phyloP scores from a whole-genome alignment of 495 filamentous ascomycete genomes.

The Neurospora africana region DNA sequence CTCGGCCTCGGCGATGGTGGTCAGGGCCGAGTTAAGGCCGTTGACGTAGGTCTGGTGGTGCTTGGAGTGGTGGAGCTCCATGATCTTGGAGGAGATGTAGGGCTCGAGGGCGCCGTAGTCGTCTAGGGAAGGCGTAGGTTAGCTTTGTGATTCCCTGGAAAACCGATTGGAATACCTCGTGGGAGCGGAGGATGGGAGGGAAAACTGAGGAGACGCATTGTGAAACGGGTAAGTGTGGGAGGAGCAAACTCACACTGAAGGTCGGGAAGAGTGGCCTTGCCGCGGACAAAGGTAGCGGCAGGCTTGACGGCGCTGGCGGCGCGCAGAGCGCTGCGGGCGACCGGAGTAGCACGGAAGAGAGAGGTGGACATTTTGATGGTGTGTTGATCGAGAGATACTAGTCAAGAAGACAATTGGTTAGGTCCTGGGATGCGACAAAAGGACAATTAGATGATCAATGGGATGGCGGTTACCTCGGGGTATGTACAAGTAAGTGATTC shows the following conservation, averaged over 20 bases:
- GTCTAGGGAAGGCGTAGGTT: conserved; percentile 34
- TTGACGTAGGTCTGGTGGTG: conserved; percentile 76
- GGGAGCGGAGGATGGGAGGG: neutral
- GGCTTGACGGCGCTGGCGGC: conserved; percentile 28
- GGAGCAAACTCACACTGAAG: conserved; percentile 61
- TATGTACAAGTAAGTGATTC: neutral
- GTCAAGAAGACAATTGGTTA: conserved; percentile 7
- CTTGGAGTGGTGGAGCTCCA: conserved; percentile 82
- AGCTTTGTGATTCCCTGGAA: conserved; percentile 1
- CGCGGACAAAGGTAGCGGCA: conserved; percentile 59
- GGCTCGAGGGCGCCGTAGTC: conserved; percentile 92
- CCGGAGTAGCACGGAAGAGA: conserved; percentile 40
- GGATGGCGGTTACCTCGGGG: neutral
- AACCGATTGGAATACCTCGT: neutral
- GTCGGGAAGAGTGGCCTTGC: conserved; percentile 89
- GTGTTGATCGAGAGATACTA: neutral
- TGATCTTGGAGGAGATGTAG: conserved; percentile 90
- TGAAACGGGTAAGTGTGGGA: neutral
- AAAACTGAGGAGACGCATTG: neutral
- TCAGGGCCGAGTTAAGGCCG: conserved; percentile 53
- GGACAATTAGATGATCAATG: neutral
- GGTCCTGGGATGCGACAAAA: neutral
- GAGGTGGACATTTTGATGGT: conserved; percentile 37
- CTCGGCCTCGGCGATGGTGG: conserved; percentile 51
- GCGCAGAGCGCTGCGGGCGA: conserved; percentile 34